Conservation (phyloP, 495 filamentous ascomycete species). For the Darksidea phi region DNA sequence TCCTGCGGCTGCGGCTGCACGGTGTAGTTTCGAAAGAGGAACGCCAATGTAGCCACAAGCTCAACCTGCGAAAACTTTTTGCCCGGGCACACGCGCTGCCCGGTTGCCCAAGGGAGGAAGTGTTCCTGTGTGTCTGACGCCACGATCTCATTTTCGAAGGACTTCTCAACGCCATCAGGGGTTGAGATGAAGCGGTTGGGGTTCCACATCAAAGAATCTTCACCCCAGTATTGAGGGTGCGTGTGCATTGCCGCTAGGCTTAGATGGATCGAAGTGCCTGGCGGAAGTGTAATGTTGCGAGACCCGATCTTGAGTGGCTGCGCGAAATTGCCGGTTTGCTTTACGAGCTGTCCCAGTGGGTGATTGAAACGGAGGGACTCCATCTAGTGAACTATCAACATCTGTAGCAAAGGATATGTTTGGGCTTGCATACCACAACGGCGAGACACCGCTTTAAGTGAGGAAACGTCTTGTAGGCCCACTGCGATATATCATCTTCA, state of each 20-base stretch:
- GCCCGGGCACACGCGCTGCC: constrained; percentile 19
- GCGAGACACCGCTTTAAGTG: constrained; percentile 24
- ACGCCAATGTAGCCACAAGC: constrained; percentile 12
- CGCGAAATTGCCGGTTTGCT: not conserved
- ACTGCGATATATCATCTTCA: not conserved
- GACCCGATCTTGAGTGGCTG: not conserved
- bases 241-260: constrained; percentile 14
- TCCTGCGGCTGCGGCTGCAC: constrained; percentile 8
- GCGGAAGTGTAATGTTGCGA: constrained; percentile 1
- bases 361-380: constrained; percentile 26
- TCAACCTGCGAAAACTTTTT: constrained; percentile 28
- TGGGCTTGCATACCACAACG: constrained; percentile 16
- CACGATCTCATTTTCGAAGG: constrained; percentile 3
- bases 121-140: not conserved
- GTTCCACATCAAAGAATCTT: constrained; percentile 13
- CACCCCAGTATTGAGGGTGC: constrained; percentile 28
- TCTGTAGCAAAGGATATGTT: not conserved
- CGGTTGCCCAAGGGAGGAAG: constrained; percentile 14
- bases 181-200: constrained; percentile 9
- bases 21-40: constrained; percentile 11
- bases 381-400: constrained; percentile 15
- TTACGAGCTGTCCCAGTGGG: constrained; percentile 12
- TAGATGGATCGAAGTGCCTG: not conserved
- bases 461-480: constrained; percentile 14
- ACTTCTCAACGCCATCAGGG: not conserved